Evolutionary conservation across 345 rosid species (phyloP), one percentile per base, ranked within the genome.

Genomic region (Salix koriyanagi): DNA sequence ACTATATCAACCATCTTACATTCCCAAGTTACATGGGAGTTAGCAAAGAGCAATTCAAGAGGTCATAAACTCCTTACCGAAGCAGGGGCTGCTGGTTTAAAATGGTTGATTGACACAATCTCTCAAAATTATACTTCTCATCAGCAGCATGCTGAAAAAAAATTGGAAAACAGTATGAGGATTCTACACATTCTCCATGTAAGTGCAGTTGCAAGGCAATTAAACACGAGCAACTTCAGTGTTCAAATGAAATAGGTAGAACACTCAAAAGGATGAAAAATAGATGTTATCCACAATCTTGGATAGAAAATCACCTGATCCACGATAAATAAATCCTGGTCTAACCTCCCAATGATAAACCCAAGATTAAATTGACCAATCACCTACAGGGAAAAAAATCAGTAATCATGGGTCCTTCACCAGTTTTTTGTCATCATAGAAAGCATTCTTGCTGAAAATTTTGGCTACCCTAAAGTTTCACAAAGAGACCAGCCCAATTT

Each of bases 321-420:
- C 86, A 96, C 97, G 23, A 96, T 92, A 84, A 96, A 96, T 73
- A 96, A 82, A 89, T 96, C 99, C 84, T 81, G 83, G 79, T 90
- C 97, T 83, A 93, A 76, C 88, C 90, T 96, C 58, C 94, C 98
- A 83, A 96, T 86, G 83, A 93, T 96, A 82, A 96, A 96, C 54
- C 99, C 99, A 82, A 92, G 97, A 85, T 96, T 96, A 84, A 96
- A 96, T 76, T 96, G 99, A 39, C 99, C 99, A 65, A 96, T 85
- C 70, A 96, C 99, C 99, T 93, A 76, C 8, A 8, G 44, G 58
- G 69, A 8, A 34, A 69, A 23, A 71, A 52, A 23, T 32, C 15
- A 54, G 50, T 8, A 15, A 65, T 34, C 30, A 28, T 42, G 30
- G 26, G 36, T 71, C 70, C 70, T 61, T 41, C 26, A 39, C 12